A percentile compares a stretch with the other conserved stretches of the same genome.
Conservation (phyloP, 768 basidiomycete genomes). For the Inosperma sp. region DNA sequence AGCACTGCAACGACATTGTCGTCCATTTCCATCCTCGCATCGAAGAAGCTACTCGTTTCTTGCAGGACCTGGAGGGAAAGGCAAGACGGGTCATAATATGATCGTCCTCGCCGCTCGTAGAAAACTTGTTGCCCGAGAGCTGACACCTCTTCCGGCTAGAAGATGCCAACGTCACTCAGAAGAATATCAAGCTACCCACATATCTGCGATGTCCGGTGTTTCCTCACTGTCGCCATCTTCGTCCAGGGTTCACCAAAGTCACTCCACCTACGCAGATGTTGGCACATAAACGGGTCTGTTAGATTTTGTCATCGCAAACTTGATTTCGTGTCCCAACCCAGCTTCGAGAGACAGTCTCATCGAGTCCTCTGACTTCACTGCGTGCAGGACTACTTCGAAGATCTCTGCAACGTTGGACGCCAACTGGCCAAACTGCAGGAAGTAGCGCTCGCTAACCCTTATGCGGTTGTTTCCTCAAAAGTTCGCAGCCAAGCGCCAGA, state of each 20-base stretch:
- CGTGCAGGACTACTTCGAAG: conserved; percentile 30
- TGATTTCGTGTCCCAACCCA: conserved; percentile 14
- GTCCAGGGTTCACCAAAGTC: conserved; percentile 3
- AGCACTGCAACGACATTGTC: conserved; percentile 43
- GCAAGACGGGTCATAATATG: conserved; percentile 42
- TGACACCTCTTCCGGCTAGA: conserved; percentile 26
- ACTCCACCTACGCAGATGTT: conserved; percentile 16
- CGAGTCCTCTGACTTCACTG: conserved; percentile 30
- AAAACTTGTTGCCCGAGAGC: conserved; percentile 36
- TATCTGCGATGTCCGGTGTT: no score
- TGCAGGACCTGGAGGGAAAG: conserved; percentile 43
- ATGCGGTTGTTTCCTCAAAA: conserved; percentile 13
- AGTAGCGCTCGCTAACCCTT: conserved; percentile 9
- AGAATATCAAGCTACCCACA: conserved; percentile 57
- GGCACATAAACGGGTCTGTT: conserved; percentile 29
- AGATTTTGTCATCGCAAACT: conserved; percentile 14
- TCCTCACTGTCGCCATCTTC: no score
- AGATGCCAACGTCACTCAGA: conserved; percentile 56
- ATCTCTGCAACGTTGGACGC: conserved; percentile 27
- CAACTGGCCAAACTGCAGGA: conserved; percentile 25
- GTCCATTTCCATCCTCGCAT: conserved; percentile 49
- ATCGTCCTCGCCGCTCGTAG: conserved; percentile 43
- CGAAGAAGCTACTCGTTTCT: conserved; percentile 46
- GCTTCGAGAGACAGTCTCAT: conserved; percentile 37
- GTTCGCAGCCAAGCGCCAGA: conserved; percentile 32